A percentile compares a stretch with the other conserved stretches of the same genome.
These are phyloP conservation scores for Backusella morwellensis DNA, from an alignment of 192 early-diverging fungal species.

Conservation along the genomic window DNA sequence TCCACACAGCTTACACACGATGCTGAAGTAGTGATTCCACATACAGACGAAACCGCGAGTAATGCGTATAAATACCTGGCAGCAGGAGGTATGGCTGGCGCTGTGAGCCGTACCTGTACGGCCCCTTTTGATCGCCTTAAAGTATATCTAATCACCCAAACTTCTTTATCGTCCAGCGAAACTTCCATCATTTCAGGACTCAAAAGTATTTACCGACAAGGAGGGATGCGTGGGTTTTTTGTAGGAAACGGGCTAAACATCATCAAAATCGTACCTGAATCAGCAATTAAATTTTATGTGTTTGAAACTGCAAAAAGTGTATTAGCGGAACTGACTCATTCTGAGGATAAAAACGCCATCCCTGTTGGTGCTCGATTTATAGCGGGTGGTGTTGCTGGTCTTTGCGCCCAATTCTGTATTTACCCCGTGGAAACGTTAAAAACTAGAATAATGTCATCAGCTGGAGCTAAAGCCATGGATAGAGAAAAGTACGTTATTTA, in stretches of 20 bases:
- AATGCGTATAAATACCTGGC: constrained; percentile 63
- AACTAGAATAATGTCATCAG: constrained; percentile 71
- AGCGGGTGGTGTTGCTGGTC: constrained; percentile 72
- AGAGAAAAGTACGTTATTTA: constrained; percentile 34
- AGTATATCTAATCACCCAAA: constrained; percentile 55
- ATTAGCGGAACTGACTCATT: constrained; percentile 38
- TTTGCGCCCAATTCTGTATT: constrained; percentile 69
- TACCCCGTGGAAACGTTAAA: constrained; percentile 79
- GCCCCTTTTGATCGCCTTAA: constrained; percentile 76
- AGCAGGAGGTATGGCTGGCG: constrained; percentile 71
- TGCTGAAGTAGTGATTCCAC: constrained; percentile 63
- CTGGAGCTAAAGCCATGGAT: constrained; percentile 15
- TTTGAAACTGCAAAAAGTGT: constrained; percentile 62
- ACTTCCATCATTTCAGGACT: constrained; percentile 37
- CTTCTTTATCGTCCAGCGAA: constrained; percentile 23
- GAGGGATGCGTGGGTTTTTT: constrained; percentile 68
- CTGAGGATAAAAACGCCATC: constrained; percentile 43
- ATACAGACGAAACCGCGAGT: constrained; percentile 39
- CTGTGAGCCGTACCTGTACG: constrained; percentile 67
- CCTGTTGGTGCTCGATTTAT: constrained; percentile 54
- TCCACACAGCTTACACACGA: constrained; percentile 63
- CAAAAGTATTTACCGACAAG: constrained; percentile 57
- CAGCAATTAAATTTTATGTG: constrained; percentile 72
- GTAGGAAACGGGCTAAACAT: constrained; percentile 78
- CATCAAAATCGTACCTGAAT: constrained; percentile 76